Evolutionary conservation across 306 rosid species (phyloP).

Genomic region (Senna siamea): DNA sequence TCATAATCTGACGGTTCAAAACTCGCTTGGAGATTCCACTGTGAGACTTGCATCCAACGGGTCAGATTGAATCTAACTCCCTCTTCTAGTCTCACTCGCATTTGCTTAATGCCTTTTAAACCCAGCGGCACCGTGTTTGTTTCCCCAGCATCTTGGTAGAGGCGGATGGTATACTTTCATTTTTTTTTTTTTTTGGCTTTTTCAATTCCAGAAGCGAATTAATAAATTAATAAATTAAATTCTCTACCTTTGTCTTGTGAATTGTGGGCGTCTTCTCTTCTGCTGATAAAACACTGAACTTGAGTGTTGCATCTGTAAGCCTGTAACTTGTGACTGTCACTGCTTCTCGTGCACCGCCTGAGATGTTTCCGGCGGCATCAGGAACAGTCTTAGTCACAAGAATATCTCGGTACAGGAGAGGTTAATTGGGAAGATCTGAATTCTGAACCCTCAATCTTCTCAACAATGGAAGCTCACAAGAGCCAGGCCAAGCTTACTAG

Average conservation of each 20-base stretch:
- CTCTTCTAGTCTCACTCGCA: no score
- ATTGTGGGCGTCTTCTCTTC: background rate
- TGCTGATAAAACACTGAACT: background rate
- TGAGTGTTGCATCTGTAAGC: conserved; percentile 23
- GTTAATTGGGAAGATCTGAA: conserved; percentile 32
- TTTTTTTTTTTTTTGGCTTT: conserved; percentile 5
- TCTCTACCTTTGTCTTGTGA: background rate
- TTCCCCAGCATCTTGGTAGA: background rate
- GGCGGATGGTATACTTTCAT: background rate
- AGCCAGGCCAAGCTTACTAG: conserved; percentile 79
- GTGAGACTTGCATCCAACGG: conserved; percentile 43
- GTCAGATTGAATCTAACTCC: conserved; percentile 39
- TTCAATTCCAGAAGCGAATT: background rate
- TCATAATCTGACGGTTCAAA: conserved; percentile 34
- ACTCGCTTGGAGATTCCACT: background rate
- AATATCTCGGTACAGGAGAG: conserved; percentile 61
- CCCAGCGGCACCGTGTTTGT: no score
- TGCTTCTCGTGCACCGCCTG: conserved; percentile 45
- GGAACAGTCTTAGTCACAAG: conserved; percentile 40
- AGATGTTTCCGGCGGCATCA: conserved; percentile 66
- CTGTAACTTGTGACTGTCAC: conserved; percentile 1
- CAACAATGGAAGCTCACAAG: conserved; percentile 68
- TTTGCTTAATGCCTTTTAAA: background rate
- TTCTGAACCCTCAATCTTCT: background rate
- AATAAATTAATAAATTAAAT: background rate